Base-by-base conservation (phyloP, 352 stramenopile genomes). In the Pythium insidiosum region DNA sequence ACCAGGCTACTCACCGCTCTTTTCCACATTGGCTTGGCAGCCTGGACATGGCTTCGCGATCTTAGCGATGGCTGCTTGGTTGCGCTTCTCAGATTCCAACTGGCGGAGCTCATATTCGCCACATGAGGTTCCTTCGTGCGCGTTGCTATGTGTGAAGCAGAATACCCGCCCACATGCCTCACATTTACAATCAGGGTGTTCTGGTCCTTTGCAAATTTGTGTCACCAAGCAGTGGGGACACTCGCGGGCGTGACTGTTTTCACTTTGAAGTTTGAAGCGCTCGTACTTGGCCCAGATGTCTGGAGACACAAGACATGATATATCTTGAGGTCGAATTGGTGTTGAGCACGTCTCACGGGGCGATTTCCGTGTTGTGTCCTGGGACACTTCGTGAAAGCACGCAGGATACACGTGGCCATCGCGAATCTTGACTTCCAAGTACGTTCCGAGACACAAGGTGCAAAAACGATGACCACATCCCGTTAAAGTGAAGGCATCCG, bases 181-280 rank as follows among this genome's bases (percentile, higher is more conserved):
- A 21, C 73, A 86, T 0, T 71, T 26, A 23, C 68, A 80, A 34
- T 73, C 66, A 4, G 73, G 73, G 56, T 65, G 63, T 15, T 58
- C 52, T 1, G 50, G 50, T 1, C 50, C 50, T 10, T 39, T 24
- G 39, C 64, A 83, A 6, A 71, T 53, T 43, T 92, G 71, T 18
- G 73, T 79, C 38, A 80, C 60, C 19, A 73, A 63, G 49, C 70
- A 78, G 41, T 74, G 67, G 26, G 66, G 65, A 46, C 80, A 83
- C 61, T 88, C 56, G 5, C 75, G 72, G 6, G 67, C 68, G 33
- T 79, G 51, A 38, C 73, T 53, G 34, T 80, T 54, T 55, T 85
- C 68, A 53, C 81, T 81, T 62, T 89, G 85, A 54, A 95, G 94
- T 43, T 89, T 87, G 49, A 96, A 84, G 47, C 81, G 89, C 51